phyloP scores from a whole-genome alignment of 2,329 filamentous ascomycete species.

The Mycosphaerelloides madeirae region DNA sequence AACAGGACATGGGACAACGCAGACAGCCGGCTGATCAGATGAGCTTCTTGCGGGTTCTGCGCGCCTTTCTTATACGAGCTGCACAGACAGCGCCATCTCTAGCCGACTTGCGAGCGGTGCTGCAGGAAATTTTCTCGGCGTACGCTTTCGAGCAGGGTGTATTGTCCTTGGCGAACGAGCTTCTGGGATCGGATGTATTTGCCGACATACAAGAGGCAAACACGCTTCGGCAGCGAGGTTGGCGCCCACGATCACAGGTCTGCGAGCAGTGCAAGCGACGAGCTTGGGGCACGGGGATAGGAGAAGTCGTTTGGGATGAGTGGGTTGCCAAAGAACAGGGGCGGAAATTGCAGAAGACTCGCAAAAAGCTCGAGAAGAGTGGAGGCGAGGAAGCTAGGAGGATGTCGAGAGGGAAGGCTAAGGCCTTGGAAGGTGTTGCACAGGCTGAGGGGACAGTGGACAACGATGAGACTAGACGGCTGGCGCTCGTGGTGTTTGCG shows the following conservation, averaged over 20 bases:
- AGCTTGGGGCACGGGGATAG: conserved; percentile 84
- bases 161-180: conserved; percentile 73
- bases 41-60: conserved; percentile 82
- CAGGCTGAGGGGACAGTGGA: conserved; percentile 34
- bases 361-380: conserved; percentile 36
- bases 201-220: conserved; percentile 72
- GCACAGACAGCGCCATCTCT: conserved; percentile 78
- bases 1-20: conserved; percentile 11
- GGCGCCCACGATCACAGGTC: conserved; percentile 78
- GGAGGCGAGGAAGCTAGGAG: conserved; percentile 33
- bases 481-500: conserved; percentile 60
- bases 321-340: conserved; percentile 63
- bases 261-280: conserved; percentile 81
- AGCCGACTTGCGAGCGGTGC: conserved; percentile 76
- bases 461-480: conserved; percentile 40
- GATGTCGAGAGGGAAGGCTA: conserved; percentile 52
- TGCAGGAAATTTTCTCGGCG: conserved; percentile 86
- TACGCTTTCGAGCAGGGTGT: conserved; percentile 92
- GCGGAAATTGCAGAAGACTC: conserved; percentile 41
- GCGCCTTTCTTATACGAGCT: conserved; percentile 80
- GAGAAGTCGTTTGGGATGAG: conserved; percentile 69
- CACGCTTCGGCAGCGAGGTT: conserved; percentile 73
- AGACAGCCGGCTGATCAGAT: conserved; percentile 43
- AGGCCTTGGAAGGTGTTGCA: conserved; percentile 32
- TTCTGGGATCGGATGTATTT: conserved; percentile 86